These are phyloP conservation scores for Aureobasidium sp. DNA, from an alignment of 2,329 filamentous ascomycete genomes.

Conservation along the genomic window DNA sequence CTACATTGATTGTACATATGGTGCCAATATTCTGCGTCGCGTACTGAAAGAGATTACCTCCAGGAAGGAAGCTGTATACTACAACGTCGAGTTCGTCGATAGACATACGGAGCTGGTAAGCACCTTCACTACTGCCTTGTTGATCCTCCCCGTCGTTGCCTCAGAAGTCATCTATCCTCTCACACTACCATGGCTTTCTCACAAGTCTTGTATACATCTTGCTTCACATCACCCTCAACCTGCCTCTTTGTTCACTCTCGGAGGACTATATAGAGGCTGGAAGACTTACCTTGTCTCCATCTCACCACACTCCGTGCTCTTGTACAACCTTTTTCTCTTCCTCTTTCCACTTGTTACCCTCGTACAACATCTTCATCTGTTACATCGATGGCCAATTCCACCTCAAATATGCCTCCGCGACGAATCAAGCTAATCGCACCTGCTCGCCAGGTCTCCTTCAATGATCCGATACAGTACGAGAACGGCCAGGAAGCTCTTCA, in stretches of 20 bases:
- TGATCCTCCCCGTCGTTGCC: neutral
- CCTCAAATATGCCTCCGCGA: neutral
- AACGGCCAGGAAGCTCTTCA: constrained; percentile 55
- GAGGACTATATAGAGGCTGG: neutral
- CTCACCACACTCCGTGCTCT: neutral
- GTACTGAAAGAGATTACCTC: constrained; percentile 45
- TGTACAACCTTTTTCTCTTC: neutral
- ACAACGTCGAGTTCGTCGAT: constrained; percentile 48
- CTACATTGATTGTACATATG: constrained; percentile 31
- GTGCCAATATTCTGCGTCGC: constrained; percentile 37
- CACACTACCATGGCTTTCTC: neutral
- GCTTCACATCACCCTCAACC: neutral
- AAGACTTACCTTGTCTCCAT: neutral
- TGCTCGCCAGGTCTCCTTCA: constrained; percentile 46
- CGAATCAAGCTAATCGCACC: constrained; percentile 15
- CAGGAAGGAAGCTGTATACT: constrained; percentile 37
- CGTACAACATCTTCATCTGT: neutral
- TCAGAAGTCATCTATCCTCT: neutral
- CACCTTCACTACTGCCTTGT: constrained; percentile 20
- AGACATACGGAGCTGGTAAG: constrained; percentile 46
- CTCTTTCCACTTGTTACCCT: neutral
- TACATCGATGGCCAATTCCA: too few species aligned
- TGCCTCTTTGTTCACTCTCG: neutral
- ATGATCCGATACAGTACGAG: constrained; percentile 47
- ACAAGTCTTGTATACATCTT: neutral